phyloP scores from a whole-genome alignment of 305 asterid genomes.

The Fraxinus albicans region DNA sequence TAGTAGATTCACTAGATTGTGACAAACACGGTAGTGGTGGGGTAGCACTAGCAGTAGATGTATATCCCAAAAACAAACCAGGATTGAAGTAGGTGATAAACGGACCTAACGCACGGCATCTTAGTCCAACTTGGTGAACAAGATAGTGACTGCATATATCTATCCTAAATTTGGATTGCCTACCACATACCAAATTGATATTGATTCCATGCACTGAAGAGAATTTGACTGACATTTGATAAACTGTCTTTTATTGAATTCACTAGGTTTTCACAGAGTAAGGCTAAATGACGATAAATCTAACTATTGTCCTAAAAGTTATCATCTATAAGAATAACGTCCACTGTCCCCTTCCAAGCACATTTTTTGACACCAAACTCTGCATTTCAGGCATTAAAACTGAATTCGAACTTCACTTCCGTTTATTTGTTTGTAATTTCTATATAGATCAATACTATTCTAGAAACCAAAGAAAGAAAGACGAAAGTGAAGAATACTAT shows the following conservation, averaged over 20 bases:
- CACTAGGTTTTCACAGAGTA: slow-evolving; percentile 10
- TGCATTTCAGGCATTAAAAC: not conserved
- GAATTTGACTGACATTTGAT: not conserved
- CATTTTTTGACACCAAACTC: slow-evolving; percentile 8
- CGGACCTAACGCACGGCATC: not conserved
- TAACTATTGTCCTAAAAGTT: not conserved
- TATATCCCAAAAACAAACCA: not conserved
- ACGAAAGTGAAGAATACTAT: not conserved
- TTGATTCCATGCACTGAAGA: not conserved
- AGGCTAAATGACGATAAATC: not conserved
- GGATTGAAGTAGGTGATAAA: not conserved
- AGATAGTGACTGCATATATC: not conserved
- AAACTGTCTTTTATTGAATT: not conserved
- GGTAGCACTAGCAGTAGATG: not conserved
- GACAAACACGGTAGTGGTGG: not conserved
- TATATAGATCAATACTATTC: slow-evolving; percentile 10
- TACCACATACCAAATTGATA: not conserved
- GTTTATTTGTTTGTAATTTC: not conserved
- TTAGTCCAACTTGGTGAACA: slow-evolving; percentile 7
- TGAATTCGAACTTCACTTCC: slow-evolving; percentile 14
- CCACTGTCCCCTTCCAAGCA: not conserved
- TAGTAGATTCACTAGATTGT: not conserved
- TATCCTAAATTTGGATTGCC: not conserved
- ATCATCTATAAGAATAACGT: not conserved
- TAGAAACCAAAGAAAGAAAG: slow-evolving; percentile 12